Conservation (phyloP, 208 protist genomes). For the Herpetomonas samuelpessoai region DNA sequence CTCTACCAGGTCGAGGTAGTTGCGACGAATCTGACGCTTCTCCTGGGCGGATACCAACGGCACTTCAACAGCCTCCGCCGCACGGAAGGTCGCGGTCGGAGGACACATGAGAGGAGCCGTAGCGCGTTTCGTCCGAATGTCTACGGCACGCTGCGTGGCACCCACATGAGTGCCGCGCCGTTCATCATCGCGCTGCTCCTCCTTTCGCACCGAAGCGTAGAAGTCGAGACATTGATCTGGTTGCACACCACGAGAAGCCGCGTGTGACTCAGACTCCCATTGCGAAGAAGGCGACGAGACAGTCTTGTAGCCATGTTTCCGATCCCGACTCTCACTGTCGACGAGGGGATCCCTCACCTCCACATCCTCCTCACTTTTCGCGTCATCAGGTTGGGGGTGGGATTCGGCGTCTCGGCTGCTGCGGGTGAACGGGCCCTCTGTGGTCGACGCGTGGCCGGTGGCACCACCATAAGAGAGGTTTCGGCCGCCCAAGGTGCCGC, state of each 20-base stretch:
- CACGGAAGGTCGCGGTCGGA: constrained; percentile 20
- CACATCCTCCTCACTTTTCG: neutral
- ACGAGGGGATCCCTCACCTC: neutral
- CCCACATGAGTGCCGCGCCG: constrained; percentile 53
- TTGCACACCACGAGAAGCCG: constrained; percentile 41
- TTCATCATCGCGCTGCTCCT: constrained; percentile 74
- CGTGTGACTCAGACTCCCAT: constrained; percentile 67
- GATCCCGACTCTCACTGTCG: constrained; percentile 39
- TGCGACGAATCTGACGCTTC: constrained; percentile 32
- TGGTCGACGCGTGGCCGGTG: neutral
- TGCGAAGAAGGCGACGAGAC: constrained; percentile 23
- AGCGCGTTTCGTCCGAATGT: constrained; percentile 72
- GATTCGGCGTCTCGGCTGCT: neutral
- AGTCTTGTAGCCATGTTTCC: constrained; percentile 12
- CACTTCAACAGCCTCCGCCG: constrained; percentile 11
- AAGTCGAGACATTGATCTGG: constrained; percentile 51
- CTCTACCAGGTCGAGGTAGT: constrained; percentile 83
- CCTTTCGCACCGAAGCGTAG: constrained; percentile 62
- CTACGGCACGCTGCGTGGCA: constrained; percentile 65
- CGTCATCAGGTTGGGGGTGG: neutral
- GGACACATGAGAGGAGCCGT: constrained; percentile 46
- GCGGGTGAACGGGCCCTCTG: neutral
- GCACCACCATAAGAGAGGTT: neutral
- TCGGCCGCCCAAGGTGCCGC: too few relatives aligned
- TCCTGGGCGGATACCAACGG: constrained; percentile 32